Evolutionary conservation across 2,329 filamentous ascomycete species (phyloP).

Genomic region (Nannizziopsis barbatae): DNA sequence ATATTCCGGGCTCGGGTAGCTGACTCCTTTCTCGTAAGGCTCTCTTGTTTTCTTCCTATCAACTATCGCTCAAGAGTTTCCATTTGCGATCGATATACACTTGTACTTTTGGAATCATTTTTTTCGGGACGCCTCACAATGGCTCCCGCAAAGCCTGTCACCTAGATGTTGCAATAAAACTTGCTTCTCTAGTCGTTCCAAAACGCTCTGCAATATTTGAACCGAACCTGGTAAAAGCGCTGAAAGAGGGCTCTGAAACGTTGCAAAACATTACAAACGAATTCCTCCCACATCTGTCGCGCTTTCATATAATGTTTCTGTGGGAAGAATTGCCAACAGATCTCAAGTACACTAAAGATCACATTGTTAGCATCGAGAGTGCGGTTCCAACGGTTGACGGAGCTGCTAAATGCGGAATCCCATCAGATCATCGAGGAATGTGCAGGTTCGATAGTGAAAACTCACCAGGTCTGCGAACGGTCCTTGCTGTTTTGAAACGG

Average conservation of each 20-base stretch:
- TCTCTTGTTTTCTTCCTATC: slow-evolving; percentile 26
- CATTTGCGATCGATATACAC: slow-evolving; percentile 30
- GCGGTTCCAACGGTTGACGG: slow-evolving; percentile 26
- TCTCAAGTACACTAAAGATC: slow-evolving; percentile 25
- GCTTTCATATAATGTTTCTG: slow-evolving; percentile 28
- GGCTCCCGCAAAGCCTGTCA: slow-evolving; percentile 27
- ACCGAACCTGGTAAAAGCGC: slow-evolving; percentile 43
- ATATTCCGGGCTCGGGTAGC: background rate
- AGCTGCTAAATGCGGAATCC: slow-evolving; percentile 28
- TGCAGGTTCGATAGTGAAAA: slow-evolving; percentile 21
- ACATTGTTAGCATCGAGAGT: slow-evolving; percentile 25
- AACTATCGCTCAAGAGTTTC: slow-evolving; percentile 18
- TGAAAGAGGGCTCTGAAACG: slow-evolving; percentile 38
- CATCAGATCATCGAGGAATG: slow-evolving; percentile 24
- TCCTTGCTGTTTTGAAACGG: background rate
- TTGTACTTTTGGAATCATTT: slow-evolving; percentile 29
- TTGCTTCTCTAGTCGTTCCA: slow-evolving; percentile 22
- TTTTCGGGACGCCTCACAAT: slow-evolving; percentile 31
- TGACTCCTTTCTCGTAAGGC: too few relatives aligned
- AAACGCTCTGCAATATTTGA: slow-evolving; percentile 20
- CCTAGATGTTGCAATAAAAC: slow-evolving; percentile 20
- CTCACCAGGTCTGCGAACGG: slow-evolving; percentile 20
- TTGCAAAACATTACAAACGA: slow-evolving; percentile 32
- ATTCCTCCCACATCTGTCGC: slow-evolving; percentile 29
- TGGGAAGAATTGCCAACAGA: slow-evolving; percentile 31